A percentile compares a stretch with the other conserved stretches of the same genome.
phyloP scores from a whole-genome alignment of 352 stramenopile species.

The Aphanomyces stellatus region DNA sequence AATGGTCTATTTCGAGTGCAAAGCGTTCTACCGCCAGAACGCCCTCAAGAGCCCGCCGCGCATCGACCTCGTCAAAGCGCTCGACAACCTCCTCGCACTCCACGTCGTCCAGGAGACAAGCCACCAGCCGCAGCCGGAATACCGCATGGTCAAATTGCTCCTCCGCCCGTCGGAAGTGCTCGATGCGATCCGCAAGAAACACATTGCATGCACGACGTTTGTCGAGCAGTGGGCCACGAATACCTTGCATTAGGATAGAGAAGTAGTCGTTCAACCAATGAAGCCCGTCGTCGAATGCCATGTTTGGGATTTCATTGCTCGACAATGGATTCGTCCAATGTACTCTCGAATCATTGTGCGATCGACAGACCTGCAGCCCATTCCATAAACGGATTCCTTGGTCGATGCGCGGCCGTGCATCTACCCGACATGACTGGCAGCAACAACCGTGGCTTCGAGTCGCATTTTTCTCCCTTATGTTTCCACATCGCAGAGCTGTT shows the following conservation, averaged over 20 bases:
- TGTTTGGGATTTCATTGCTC: too few species aligned
- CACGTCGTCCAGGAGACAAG: conserved; percentile 50
- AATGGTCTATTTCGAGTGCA: conserved; percentile 76
- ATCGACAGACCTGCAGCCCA: too few species aligned
- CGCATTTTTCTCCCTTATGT: too few species aligned
- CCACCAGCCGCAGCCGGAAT: conserved; percentile 57
- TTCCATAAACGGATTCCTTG: too few species aligned
- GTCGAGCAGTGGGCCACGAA: conserved; percentile 73
- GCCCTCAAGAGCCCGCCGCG: conserved; percentile 54
- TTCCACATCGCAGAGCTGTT: too few species aligned
- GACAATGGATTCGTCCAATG: too few species aligned
- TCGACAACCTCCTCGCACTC: conserved; percentile 57
- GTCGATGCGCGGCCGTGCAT: too few species aligned
- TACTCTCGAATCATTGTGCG: too few species aligned
- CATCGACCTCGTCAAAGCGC: conserved; percentile 60
- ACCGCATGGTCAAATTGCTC: conserved; percentile 61
- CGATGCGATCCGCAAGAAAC: conserved; percentile 65
- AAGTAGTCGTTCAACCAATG: too few species aligned
- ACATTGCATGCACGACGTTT: conserved; percentile 59
- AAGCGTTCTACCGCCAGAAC: conserved; percentile 71
- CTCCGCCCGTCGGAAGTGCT: conserved; percentile 60
- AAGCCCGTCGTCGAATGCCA: too few species aligned
- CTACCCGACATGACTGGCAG: too few species aligned
- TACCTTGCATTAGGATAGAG: not conserved
- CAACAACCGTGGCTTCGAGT: too few species aligned